These are phyloP conservation scores for Leccinum rimulosum DNA, from an alignment of 768 basidiomycete genomes.

Conservation along the genomic window DNA sequence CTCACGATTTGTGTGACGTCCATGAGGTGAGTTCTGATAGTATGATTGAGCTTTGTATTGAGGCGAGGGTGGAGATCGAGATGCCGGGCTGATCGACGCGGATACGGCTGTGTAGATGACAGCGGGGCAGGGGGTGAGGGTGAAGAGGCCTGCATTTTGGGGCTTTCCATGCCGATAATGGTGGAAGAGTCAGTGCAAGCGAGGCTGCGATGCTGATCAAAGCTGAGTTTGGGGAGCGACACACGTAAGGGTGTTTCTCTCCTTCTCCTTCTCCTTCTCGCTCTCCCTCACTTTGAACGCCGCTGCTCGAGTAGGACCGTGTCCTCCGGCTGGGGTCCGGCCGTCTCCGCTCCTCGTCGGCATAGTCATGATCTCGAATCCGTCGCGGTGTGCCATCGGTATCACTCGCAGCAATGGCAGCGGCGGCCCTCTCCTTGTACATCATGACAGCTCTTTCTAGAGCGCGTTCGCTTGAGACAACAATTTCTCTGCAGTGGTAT, in stretches of 20 bases:
- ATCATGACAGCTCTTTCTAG: conserved; percentile 64
- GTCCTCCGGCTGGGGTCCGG: conserved; percentile 10
- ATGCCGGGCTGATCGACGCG: neutral
- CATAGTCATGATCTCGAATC: conserved; percentile 52
- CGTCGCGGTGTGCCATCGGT: conserved; percentile 49
- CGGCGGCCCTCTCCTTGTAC: conserved; percentile 65
- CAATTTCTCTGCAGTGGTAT: conserved; percentile 76
- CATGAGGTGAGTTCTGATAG: too few species aligned
- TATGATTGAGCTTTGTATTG: neutral
- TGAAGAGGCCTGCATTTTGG: conserved; percentile 15
- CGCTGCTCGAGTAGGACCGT: conserved; percentile 9
- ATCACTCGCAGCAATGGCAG: conserved; percentile 16
- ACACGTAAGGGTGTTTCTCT: conserved; percentile 7
- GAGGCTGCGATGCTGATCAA: conserved; percentile 20
- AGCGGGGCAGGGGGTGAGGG: neutral
- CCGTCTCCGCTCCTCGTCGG: conserved; percentile 16
- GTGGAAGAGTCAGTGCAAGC: conserved; percentile 19
- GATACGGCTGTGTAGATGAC: neutral
- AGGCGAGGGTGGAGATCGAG: neutral
- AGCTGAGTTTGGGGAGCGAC: conserved; percentile 8
- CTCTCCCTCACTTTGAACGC: conserved; percentile 17
- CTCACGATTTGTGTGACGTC: too few species aligned
- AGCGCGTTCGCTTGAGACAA: conserved; percentile 80
- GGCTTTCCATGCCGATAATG: conserved; percentile 36
- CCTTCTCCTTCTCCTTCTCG: neutral